A percentile compares a stretch with the other conserved stretches of the same genome.
Conservation (phyloP, 352 stramenopile genomes). For the Globisporangium nodosum region DNA sequence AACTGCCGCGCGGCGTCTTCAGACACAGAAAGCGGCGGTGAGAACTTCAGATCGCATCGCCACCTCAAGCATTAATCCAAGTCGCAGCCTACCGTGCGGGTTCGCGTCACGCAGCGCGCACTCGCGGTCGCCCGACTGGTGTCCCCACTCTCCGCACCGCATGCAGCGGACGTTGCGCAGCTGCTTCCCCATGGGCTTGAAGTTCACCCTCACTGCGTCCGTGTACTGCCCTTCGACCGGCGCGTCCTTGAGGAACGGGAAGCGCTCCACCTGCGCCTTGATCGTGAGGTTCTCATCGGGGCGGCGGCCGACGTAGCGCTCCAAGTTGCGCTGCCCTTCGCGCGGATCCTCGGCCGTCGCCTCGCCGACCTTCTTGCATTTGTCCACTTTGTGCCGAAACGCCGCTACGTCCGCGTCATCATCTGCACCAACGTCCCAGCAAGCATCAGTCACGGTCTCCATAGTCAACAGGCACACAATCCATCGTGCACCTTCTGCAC, state of each 20-base stretch:
- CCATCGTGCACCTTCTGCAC: background rate
- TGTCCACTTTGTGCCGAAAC: conserved; percentile 56
- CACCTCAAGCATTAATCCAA: background rate
- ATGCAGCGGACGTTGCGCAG: conserved; percentile 84
- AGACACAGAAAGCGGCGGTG: background rate
- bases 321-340: conserved; percentile 41
- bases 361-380: conserved; percentile 10
- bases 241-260: conserved; percentile 86
- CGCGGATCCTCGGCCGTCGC: conserved; percentile 8
- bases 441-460: background rate
- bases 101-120: conserved; percentile 72
- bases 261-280: conserved; percentile 82
- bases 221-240: conserved; percentile 85
- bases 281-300: conserved; percentile 72
- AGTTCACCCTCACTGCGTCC: conserved; percentile 77
- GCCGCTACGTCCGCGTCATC: conserved; percentile 42
- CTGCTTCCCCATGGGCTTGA: conserved; percentile 79
- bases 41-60: background rate
- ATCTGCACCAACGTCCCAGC: background rate
- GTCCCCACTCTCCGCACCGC: conserved; percentile 77
- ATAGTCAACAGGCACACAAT: background rate
- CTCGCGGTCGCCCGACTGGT: conserved; percentile 81
- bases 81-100: conserved; percentile 37
- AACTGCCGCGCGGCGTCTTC: conserved; percentile 62
- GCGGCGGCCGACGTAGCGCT: conserved; percentile 65